Conservation (phyloP, 2,329 filamentous ascomycete genomes). For the Apiospora marii region DNA sequence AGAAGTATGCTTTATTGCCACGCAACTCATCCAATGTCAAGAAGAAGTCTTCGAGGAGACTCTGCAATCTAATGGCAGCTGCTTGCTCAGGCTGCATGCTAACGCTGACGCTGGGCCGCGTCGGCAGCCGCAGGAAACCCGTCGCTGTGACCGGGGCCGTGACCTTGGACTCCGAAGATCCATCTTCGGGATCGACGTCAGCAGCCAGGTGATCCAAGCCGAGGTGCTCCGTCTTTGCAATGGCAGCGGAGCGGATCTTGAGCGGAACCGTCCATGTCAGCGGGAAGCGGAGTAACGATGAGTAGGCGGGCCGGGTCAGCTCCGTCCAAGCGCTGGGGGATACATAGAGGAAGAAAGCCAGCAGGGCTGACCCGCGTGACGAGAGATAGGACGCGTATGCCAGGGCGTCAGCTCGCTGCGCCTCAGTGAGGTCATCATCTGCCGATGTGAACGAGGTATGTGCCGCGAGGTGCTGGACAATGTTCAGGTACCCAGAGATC, state of each 20-base stretch:
- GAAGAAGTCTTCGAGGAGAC: constrained; percentile 74
- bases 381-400: constrained; percentile 75
- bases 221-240: constrained; percentile 73
- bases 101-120: constrained; percentile 44
- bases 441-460: constrained; percentile 41
- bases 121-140: constrained; percentile 44
- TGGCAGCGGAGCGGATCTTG: constrained; percentile 73
- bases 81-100: constrained; percentile 72
- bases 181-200: constrained; percentile 52
- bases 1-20: constrained; percentile 61
- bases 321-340: constrained; percentile 87
- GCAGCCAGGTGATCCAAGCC: constrained; percentile 74
- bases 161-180: constrained; percentile 44
- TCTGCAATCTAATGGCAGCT: constrained; percentile 78
- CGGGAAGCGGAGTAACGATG: constrained; percentile 81
- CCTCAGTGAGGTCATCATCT: constrained; percentile 49
- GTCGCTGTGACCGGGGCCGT: constrained; percentile 43
- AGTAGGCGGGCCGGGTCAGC: constrained; percentile 82
- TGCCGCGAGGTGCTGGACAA: constrained; percentile 63
- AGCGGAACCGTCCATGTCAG: constrained; percentile 87
- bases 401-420: constrained; percentile 54
- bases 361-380: constrained; percentile 76
- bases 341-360: constrained; percentile 89
- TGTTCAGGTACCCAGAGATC: constrained; percentile 67
- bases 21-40: constrained; percentile 73